These are phyloP conservation scores for Ceratobasidium sp. DNA, from an alignment of 1,284 basidiomycete species.

Conservation along the genomic window DNA sequence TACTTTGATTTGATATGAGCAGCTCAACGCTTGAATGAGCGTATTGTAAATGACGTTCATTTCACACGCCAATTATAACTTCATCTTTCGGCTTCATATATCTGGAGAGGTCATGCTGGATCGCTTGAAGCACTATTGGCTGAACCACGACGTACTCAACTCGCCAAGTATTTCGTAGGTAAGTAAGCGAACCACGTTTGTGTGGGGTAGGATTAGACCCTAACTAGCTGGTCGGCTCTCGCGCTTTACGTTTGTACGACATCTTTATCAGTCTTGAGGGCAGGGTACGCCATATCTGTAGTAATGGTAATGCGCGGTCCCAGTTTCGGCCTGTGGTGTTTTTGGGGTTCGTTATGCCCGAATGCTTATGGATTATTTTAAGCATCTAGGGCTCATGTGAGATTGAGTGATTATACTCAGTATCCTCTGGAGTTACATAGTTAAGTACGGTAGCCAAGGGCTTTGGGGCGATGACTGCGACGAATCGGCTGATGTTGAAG, in stretches of 20 bases:
- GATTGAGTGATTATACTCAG: neutral
- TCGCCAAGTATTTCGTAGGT: conserved; percentile 12
- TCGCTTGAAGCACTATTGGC: neutral
- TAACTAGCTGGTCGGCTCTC: neutral
- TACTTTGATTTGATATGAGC: too few species aligned
- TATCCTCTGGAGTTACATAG: neutral
- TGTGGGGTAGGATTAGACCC: too few species aligned
- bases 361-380: too few species aligned
- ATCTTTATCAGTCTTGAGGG: neutral
- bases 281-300: conserved; percentile 3
- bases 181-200: neutral
- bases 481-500: neutral
- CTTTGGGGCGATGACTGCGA: neutral
- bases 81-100: too few species aligned
- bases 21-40: too few species aligned
- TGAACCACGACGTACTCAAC: neutral
- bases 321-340: neutral
- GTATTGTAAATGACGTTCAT: neutral
- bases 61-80: too few species aligned
- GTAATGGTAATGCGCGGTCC: neutral
- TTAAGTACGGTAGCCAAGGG: neutral
- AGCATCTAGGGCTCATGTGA: neutral
- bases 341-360: neutral
- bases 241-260: neutral
- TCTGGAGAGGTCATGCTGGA: neutral